Conservation (phyloP, 2,329 filamentous ascomycete genomes). For the Kalmusia sp. region DNA sequence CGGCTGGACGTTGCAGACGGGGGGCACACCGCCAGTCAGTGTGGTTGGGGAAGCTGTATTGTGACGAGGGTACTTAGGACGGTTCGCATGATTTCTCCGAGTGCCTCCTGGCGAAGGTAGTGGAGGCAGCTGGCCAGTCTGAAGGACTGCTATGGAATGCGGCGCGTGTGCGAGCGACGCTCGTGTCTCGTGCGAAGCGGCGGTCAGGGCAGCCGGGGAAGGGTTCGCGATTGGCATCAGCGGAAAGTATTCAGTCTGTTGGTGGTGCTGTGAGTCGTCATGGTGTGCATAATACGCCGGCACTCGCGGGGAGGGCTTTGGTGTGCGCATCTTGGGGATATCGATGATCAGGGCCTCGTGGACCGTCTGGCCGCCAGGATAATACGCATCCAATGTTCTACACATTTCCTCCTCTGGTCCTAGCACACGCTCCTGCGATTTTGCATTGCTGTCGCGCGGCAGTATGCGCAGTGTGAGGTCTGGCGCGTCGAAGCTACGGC, state of each 20-base stretch:
- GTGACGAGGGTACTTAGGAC: slow-evolving; percentile 71
- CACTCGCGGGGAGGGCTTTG: slow-evolving; percentile 77
- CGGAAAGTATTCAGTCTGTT: slow-evolving; percentile 82
- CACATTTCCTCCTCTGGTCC: slow-evolving; percentile 87
- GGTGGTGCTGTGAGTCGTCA: slow-evolving; percentile 69
- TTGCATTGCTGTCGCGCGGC: slow-evolving; percentile 65
- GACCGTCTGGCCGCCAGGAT: slow-evolving; percentile 83
- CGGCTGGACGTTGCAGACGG: slow-evolving; percentile 49
- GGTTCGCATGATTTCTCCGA: slow-evolving; percentile 63
- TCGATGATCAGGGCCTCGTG: slow-evolving; percentile 93
- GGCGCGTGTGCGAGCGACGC: slow-evolving; percentile 49
- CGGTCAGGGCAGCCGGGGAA: slow-evolving; percentile 47
- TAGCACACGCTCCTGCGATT: slow-evolving; percentile 69
- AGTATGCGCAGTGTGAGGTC: slow-evolving; percentile 82
- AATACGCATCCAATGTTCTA: slow-evolving; percentile 80
- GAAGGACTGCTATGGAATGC: slow-evolving; percentile 78
- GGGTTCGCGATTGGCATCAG: slow-evolving; percentile 60
- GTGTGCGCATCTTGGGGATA: slow-evolving; percentile 76
- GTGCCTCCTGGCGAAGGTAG: slow-evolving; percentile 83
- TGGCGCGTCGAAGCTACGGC: slow-evolving; percentile 86
- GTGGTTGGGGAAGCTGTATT: slow-evolving; percentile 84
- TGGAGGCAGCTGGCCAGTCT: slow-evolving; percentile 78
- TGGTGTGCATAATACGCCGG: slow-evolving; percentile 60
- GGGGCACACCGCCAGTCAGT: slow-evolving; percentile 49
- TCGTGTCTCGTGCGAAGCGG: slow-evolving; percentile 45